Conservation (phyloP, 78 protist genomes). For the Dictyostelium discoideum region DNA sequence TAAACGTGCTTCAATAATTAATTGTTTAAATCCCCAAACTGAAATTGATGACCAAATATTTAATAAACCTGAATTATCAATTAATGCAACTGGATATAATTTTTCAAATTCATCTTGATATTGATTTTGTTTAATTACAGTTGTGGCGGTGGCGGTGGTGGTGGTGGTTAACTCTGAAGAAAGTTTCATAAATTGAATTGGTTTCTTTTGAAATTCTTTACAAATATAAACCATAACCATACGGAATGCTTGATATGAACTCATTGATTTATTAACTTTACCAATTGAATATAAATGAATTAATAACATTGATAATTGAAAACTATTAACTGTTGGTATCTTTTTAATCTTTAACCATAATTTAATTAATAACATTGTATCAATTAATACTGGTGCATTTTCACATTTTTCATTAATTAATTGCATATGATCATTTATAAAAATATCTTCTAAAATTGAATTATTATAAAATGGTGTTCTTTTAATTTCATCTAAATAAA, state of each 20-base stretch:
- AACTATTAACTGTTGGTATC: slow-evolving; percentile 37
- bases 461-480: slow-evolving; percentile 72
- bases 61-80: slow-evolving; percentile 43
- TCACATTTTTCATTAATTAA: slow-evolving; percentile 27
- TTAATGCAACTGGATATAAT: slow-evolving; percentile 42
- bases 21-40: slow-evolving; percentile 22
- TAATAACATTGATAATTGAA: slow-evolving; percentile 75
- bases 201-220: neutral
- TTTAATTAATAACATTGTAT: slow-evolving; percentile 49
- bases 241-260: slow-evolving; percentile 75
- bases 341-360: slow-evolving; percentile 37
- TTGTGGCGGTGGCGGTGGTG: too few relatives aligned
- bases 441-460: slow-evolving; percentile 62
- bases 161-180: neutral
- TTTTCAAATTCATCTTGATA: slow-evolving; percentile 26
- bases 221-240: slow-evolving; percentile 47
- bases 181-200: neutral
- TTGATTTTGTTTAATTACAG: neutral
- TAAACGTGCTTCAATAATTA: neutral
- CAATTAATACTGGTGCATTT: slow-evolving; percentile 71
- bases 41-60: slow-evolving; percentile 40
- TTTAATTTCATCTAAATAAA: slow-evolving; percentile 5
- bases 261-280: slow-evolving; percentile 49
- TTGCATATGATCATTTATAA: slow-evolving; percentile 54
- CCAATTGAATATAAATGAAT: slow-evolving; percentile 44